A percentile compares a stretch with the other conserved stretches of the same genome.
Conservation (phyloP, 2,329 filamentous ascomycete genomes). For the Purpureocillium lavendulum region DNA sequence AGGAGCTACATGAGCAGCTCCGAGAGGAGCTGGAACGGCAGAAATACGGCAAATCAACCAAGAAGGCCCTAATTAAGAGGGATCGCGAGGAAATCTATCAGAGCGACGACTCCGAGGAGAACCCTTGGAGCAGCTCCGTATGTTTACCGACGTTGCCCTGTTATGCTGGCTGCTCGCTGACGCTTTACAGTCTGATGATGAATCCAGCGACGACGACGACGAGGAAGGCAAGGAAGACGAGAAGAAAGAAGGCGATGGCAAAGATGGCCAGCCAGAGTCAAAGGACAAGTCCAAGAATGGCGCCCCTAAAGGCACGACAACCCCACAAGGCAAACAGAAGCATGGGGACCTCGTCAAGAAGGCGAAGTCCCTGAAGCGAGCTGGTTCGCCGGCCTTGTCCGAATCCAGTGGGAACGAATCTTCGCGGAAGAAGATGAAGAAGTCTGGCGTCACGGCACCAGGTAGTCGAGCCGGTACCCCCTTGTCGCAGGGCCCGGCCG, state of each 20-base stretch:
- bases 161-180: conserved; percentile 11
- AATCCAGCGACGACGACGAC: conserved; percentile 26
- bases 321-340: conserved; percentile 40
- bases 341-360: conserved; percentile 34
- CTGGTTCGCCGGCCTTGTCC: conserved; percentile 78
- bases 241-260: conserved; percentile 56
- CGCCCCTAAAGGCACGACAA: conserved; percentile 61
- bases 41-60: conserved; percentile 65
- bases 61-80: conserved; percentile 73
- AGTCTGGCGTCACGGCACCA: conserved; percentile 40
- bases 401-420: conserved; percentile 92
- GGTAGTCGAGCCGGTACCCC: conserved; percentile 50
- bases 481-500: conserved; percentile 29
- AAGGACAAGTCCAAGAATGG: conserved; percentile 44
- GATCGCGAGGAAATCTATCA: conserved; percentile 86
- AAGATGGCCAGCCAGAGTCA: conserved; percentile 42
- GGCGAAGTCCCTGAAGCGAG: conserved; percentile 64
- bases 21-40: conserved; percentile 62
- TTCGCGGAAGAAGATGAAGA: conserved; percentile 68
- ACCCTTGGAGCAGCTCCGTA: conserved; percentile 32
- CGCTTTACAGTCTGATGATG: conserved; percentile 37
- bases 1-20: conserved; percentile 61
- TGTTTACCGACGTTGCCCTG: conserved; percentile 1
- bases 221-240: conserved; percentile 45
- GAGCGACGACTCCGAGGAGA: conserved; percentile 48